Base-by-base conservation (phyloP, 257 asterid genomes). In the Solanum chiquidenum region DNA sequence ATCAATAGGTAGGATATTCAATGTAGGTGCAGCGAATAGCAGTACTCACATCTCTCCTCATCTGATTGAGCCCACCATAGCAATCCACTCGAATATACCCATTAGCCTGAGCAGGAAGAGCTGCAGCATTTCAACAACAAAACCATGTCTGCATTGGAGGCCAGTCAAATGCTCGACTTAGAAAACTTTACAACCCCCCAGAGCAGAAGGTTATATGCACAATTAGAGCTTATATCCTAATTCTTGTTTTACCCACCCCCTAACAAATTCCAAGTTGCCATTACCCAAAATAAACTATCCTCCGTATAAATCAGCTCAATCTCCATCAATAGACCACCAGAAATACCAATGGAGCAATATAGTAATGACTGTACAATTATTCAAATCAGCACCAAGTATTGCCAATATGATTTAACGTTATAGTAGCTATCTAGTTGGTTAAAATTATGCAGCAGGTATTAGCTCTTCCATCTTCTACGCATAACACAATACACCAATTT, bases 31-130 rank as follows among this genome's bases (percentile, higher is more conserved):
- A 49, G 44, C 69, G 16, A 72, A 73, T 23, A 52, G 55, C 72
- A 52, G 86, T 35, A 93, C 98, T 93, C 87, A 97, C 99, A 89
- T 97, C 99, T 93, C 99, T 94, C 92, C 99, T 96, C 99, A 97
- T 96, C 94, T 97, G 99, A 91, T 97, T 97, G 91, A 97, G 99
- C 83, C 99, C 99, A 88, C 99, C 99, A 88, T 94, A 97, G 94
- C 99, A 97, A 93, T 97, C 99, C 90, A 97, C 96, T 69, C 99
- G 95, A 88, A 97, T 88, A 87, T 95, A 97, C 74, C 99, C 99
- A 90, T 96, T 97, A 86, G 90, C 93, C 91, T 93, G 91, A 86
- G 91, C 95, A 89, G 96, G 95, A 89, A 94, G 92, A 91, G 95
- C 99, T 97, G 99, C 96, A 97, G 95, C 98, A 95, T 95, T 93